Percentiles rank a stretch among this genome's conserved stretches.
phyloP scores from a whole-genome alignment of 495 filamentous ascomycete species.

The Xylaria grammica region DNA sequence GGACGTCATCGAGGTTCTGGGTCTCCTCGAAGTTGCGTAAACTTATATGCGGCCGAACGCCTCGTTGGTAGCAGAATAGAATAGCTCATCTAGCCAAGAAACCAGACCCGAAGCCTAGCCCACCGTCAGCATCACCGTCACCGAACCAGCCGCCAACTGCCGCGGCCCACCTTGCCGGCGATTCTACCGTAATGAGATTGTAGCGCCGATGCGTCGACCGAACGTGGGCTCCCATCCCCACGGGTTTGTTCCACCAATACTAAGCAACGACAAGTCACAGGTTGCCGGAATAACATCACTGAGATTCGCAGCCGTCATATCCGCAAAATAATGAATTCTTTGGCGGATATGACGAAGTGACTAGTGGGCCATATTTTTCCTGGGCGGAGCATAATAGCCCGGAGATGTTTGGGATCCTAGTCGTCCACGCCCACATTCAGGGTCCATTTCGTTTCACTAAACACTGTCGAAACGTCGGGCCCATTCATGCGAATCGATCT shows the following conservation, averaged over 20 bases:
- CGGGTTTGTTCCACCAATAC: background rate
- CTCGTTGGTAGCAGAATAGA: too few species aligned
- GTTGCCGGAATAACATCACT: slow-evolving; percentile 6
- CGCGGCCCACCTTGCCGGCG: background rate
- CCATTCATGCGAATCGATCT: background rate
- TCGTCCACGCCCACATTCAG: background rate
- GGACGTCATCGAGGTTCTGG: too few species aligned
- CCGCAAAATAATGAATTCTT: background rate
- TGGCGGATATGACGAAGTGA: background rate
- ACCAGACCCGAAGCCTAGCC: background rate
- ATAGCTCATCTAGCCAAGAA: background rate
- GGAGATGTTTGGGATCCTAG: background rate
- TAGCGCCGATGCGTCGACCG: background rate
- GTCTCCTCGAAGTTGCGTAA: too few species aligned
- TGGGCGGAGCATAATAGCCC: slow-evolving; percentile 3
- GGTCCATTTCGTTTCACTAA: background rate
- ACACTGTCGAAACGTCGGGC: background rate
- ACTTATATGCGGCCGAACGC: too few species aligned
- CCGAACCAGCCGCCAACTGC: background rate
- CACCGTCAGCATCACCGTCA: background rate
- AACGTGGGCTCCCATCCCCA: background rate
- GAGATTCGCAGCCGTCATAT: background rate
- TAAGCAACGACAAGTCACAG: background rate
- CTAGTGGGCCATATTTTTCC: slow-evolving; percentile 1
- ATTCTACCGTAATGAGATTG: background rate